Percentiles rank a stretch among this genome's conserved stretches.
phyloP scores from a whole-genome alignment of 1,139 yeast species.

The Nadsonia commutata region DNA sequence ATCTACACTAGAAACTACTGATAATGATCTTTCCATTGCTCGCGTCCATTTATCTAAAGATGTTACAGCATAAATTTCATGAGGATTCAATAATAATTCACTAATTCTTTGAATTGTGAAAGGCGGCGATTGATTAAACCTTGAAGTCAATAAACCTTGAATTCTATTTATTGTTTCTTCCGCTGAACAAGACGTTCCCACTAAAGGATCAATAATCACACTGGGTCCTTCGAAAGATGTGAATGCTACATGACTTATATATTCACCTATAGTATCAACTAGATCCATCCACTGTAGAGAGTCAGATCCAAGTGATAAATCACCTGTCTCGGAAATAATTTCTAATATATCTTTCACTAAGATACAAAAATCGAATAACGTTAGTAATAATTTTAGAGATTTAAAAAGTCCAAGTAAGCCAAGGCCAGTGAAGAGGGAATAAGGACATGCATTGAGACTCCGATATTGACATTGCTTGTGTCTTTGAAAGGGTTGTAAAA shows the following conservation, averaged over 20 bases:
- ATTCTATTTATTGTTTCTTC: constrained; percentile 15
- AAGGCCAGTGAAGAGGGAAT: too few relatives aligned
- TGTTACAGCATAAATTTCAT: constrained; percentile 23
- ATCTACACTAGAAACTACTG: constrained; percentile 21
- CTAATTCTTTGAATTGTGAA: constrained; percentile 43
- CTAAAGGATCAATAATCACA: constrained; percentile 14
- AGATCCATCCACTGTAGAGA: background rate
- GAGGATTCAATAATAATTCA: constrained; percentile 35
- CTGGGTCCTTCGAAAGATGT: background rate
- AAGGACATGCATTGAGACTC: too few relatives aligned
- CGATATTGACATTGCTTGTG: too few relatives aligned
- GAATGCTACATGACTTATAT: constrained; percentile 1
- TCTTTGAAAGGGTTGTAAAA: too few relatives aligned
- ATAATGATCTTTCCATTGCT: constrained; percentile 24
- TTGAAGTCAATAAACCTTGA: constrained; percentile 14
- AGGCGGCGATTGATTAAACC: constrained; percentile 34
- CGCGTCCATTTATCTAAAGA: constrained; percentile 25
- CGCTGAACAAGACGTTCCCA: constrained; percentile 13
- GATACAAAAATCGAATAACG: background rate
- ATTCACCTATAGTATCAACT: constrained; percentile 3
- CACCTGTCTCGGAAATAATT: background rate
- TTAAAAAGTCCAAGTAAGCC: too few relatives aligned
- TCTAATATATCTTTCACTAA: background rate
- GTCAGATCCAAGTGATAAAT: background rate
- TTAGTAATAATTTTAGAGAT: too few relatives aligned